Conservation (phyloP, 1,284 basidiomycete species). For the Termitomyces sp. region DNA sequence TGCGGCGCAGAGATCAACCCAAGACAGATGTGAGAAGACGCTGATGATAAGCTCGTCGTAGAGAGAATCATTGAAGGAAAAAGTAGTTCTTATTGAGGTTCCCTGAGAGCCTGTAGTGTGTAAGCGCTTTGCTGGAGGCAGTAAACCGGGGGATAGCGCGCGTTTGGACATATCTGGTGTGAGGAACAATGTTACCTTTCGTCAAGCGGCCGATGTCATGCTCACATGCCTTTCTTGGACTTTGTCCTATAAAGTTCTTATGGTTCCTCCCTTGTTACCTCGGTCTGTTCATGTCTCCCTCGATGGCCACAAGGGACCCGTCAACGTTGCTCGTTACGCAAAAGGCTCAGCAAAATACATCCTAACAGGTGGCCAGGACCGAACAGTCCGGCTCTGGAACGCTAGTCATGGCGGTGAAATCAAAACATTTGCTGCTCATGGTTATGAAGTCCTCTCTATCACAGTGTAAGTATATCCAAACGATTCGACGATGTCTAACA, state of each 20-base stretch:
- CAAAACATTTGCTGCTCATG: constrained; percentile 87
- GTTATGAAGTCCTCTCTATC: constrained; percentile 90
- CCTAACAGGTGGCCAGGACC: constrained; percentile 88
- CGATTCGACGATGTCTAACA: neutral
- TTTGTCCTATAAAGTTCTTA: constrained; percentile 22
- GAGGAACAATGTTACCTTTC: neutral
- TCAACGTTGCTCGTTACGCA: constrained; percentile 82
- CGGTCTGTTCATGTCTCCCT: constrained; percentile 60
- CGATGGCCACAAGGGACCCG: constrained; percentile 67
- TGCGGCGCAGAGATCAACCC: constrained; percentile 58
- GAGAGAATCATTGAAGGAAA: constrained; percentile 48
- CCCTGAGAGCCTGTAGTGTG: constrained; percentile 26
- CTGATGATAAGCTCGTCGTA: constrained; percentile 72
- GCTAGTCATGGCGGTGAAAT: constrained; percentile 80
- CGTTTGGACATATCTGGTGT: constrained; percentile 48
- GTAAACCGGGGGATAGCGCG: constrained; percentile 38
- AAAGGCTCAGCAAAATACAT: constrained; percentile 85
- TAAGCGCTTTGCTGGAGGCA: constrained; percentile 56
- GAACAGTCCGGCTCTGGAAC: constrained; percentile 90
- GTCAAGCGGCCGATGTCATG: neutral
- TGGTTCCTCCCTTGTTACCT: constrained; percentile 56
- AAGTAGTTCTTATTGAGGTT: constrained; percentile 2
- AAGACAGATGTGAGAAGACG: constrained; percentile 67
- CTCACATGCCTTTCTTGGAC: neutral
- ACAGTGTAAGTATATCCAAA: constrained; percentile 60